Percentiles rank a stretch among this genome's conserved stretches.
These are phyloP conservation scores for Sophora flavescens DNA, from an alignment of 306 rosid genomes.

Conservation along the genomic window DNA sequence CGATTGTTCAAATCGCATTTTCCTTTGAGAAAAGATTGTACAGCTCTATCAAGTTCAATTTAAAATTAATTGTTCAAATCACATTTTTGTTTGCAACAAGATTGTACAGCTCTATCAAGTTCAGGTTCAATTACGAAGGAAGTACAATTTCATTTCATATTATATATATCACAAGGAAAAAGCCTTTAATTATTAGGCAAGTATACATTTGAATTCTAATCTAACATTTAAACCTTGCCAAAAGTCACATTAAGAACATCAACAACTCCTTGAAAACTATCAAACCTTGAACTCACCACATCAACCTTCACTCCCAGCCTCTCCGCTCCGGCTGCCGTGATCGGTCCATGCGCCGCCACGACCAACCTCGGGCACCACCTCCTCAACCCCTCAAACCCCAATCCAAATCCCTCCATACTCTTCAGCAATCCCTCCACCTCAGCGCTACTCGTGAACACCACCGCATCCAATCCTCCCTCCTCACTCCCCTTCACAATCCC, in stretches of 20 bases:
- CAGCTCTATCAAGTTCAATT: not conserved
- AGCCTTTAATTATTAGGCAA: not conserved
- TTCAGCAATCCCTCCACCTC: conserved; percentile 87
- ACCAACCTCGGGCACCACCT: conserved; percentile 55
- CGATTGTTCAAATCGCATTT: not conserved
- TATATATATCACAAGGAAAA: not conserved
- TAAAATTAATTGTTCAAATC: no score
- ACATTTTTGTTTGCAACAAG: no score
- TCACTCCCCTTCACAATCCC: conserved; percentile 56
- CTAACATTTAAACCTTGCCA: conserved; percentile 32
- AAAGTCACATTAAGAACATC: conserved; percentile 58
- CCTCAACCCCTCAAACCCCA: conserved; percentile 62
- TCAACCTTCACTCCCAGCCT: conserved; percentile 76
- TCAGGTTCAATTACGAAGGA: not conserved
- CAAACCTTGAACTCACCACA: conserved; percentile 70
- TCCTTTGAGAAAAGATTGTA: not conserved
- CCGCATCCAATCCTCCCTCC: conserved; percentile 59
- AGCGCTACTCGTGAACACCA: conserved; percentile 80
- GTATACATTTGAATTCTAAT: not conserved
- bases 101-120: not conserved
- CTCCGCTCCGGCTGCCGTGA: conserved; percentile 71
- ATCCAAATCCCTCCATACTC: conserved; percentile 64
- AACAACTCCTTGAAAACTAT: conserved; percentile 77
- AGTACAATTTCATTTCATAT: not conserved
- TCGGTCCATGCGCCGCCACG: conserved; percentile 82